Evolutionary conservation across 73 alveolate species (phyloP), one percentile per base, ranked within the genome.

Genomic region (Chromera velia): DNA sequence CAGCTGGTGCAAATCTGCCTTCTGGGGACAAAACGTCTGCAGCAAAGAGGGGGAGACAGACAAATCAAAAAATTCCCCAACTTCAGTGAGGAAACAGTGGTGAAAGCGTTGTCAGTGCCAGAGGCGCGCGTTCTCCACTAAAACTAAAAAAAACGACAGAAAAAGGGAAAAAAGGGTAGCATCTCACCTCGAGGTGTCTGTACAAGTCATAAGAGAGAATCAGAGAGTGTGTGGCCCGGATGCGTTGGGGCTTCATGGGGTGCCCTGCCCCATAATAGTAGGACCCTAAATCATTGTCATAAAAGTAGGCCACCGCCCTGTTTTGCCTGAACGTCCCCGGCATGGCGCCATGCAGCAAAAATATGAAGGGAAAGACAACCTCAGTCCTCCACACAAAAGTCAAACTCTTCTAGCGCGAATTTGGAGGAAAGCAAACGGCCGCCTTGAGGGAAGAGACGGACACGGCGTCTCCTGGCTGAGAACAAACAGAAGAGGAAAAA

Each of bases 181-280:
- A 62, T n/a, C 81, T 66, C n/a, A 34, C 81, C 66, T 89, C 92
- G 95, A 91, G 87, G 73, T 74, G 76, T 26, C 88, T 81, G 75
- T 90, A 80, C 78, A 93, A 75, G 31, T 96, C 97, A 85, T 96
- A 96, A 64, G 90, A 82, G 13, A 84, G 88, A n/a, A 96, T 94
- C 75, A 96, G 87, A 46, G 89, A 90, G 82, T 96, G 98, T 27
- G 99, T 90, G 98, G 94, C 93, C 73, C 91, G 82, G 66, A 96
- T 89, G 81, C 99, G 74, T 73, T 90, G 91, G 18, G 99, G 99
- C 73, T 96, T 96, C 99, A 96, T 96, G 19, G 98, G 98, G 87
- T 96, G 99, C 81, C 87, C 95, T 75, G 91, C 90, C 13, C 98
- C 98, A 88, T 93, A 96, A 82, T 94, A 88, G 88, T 82, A 96